Evolutionary conservation across 441 rosid species (phyloP).

Genomic region (Sinapis alba): DNA sequence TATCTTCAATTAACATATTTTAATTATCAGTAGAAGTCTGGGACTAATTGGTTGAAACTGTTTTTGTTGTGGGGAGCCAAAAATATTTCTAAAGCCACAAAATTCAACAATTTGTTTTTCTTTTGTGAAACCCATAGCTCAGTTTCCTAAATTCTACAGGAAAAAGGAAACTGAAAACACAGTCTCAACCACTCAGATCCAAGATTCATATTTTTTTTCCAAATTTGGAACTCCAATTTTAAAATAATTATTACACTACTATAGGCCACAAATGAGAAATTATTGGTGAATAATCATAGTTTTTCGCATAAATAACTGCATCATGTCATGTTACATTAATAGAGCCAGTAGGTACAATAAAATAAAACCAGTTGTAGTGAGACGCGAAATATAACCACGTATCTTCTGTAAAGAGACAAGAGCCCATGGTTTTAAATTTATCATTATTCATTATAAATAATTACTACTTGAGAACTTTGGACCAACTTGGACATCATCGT

Average conservation of each 20-base stretch:
- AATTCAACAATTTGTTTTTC: background rate
- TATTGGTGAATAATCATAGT: background rate
- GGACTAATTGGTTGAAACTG: background rate
- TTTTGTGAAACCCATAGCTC: background rate
- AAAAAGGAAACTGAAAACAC: background rate
- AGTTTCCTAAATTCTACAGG: background rate
- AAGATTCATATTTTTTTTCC: background rate
- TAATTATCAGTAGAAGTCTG: too few relatives aligned
- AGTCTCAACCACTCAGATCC: background rate
- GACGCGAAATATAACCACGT: background rate
- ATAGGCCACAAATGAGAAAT: background rate
- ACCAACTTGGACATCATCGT: background rate
- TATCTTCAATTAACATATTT: background rate
- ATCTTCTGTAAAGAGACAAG: background rate
- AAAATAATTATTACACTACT: background rate
- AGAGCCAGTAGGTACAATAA: background rate
- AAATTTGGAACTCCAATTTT: background rate
- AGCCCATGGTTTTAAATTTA: conserved; percentile 7
- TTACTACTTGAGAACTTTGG: background rate
- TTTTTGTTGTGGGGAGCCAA: background rate
- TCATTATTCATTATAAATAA: background rate
- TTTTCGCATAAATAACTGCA: background rate
- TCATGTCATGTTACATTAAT: background rate
- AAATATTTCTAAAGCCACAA: background rate
- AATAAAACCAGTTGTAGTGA: background rate